phyloP scores from a whole-genome alignment of 2,329 filamentous ascomycete genomes.

The Colletotrichum sp. region DNA sequence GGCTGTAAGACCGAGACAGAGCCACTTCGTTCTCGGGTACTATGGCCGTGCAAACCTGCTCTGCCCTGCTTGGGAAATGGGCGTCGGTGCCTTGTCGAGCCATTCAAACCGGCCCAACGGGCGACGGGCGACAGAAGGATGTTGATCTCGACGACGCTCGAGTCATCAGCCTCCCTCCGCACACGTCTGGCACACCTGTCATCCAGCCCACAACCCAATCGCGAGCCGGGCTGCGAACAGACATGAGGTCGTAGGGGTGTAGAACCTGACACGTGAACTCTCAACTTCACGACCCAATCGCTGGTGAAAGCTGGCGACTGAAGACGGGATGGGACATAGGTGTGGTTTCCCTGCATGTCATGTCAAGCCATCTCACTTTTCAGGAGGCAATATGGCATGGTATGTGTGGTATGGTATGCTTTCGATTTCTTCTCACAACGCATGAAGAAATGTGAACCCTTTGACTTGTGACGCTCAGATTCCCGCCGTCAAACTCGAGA shows the following conservation, averaged over 20 bases:
- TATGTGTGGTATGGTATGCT: neutral
- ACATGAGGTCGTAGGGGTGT: neutral
- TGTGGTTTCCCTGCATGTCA: neutral
- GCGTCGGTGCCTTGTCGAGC: neutral
- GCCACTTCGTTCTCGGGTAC: neutral
- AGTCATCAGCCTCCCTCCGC: neutral
- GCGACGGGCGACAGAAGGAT: neutral
- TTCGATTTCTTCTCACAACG: neutral
- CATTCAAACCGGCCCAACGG: neutral
- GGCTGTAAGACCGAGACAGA: neutral
- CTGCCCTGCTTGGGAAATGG: neutral
- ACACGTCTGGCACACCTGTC: neutral
- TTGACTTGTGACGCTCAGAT: neutral
- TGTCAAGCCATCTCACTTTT: neutral
- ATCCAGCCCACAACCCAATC: constrained; percentile 4
- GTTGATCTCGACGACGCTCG: neutral
- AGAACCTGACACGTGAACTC: neutral
- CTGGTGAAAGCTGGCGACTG: neutral
- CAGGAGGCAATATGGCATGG: neutral
- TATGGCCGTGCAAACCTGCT: neutral
- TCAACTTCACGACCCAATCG: neutral
- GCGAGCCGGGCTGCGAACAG: constrained; percentile 5
- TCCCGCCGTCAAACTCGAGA: neutral
- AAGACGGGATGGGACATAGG: neutral
- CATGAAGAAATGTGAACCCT: neutral